Evolutionary conservation across 441 rosid species (phyloP).

Genomic region (Adansonia grandidieri): DNA sequence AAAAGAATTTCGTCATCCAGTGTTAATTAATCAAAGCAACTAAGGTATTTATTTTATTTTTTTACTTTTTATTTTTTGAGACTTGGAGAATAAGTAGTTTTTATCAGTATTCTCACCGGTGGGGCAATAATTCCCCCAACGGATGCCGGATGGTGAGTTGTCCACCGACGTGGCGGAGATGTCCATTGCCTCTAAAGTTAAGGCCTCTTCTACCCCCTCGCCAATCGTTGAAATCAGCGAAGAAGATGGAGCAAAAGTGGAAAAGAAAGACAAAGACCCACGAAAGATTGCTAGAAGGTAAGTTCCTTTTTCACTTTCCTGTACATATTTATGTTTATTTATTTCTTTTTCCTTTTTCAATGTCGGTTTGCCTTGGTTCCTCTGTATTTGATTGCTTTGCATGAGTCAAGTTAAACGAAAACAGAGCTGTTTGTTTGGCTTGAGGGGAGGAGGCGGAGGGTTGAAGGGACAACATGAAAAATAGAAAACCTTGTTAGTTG

Average conservation of each 20-base stretch:
- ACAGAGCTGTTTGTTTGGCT: background rate
- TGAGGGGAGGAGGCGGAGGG: background rate
- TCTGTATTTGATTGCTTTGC: slow-evolving; percentile 2
- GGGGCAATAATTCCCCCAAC: background rate
- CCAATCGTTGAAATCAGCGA: slow-evolving; percentile 21
- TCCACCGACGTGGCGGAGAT: slow-evolving; percentile 29
- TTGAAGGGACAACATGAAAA: background rate
- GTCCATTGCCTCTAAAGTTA: background rate
- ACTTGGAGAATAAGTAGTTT: background rate
- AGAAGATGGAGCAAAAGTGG: slow-evolving; percentile 23
- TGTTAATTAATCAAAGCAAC: background rate
- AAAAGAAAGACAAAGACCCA: slow-evolving; percentile 59
- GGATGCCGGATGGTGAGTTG: slow-evolving; percentile 48
- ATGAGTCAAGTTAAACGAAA: background rate
- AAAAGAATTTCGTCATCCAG: background rate
- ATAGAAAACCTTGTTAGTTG: background rate
- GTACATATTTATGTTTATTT: background rate
- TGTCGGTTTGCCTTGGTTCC: background rate
- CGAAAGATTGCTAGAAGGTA: slow-evolving; percentile 78
- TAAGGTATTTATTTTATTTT: background rate
- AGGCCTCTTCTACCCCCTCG: slow-evolving; percentile 24
- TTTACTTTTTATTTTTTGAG: background rate
- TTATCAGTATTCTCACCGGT: background rate
- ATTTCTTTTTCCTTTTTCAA: background rate
- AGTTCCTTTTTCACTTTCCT: slow-evolving; percentile 16